These are phyloP conservation scores for Solanum virginianum DNA, from an alignment of 257 asterid genomes.

Conservation along the genomic window DNA sequence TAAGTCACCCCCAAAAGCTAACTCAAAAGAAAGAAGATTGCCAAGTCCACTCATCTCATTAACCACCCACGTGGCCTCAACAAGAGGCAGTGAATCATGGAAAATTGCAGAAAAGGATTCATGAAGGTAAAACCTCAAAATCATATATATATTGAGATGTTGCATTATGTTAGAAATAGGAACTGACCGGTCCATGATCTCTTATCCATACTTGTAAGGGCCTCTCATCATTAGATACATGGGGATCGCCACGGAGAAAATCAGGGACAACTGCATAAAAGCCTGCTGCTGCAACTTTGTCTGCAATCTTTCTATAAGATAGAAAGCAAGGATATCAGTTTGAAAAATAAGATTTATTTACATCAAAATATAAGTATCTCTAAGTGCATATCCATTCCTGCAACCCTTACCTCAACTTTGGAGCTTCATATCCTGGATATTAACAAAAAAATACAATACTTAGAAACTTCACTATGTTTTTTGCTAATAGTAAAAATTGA, in stretches of 20 bases:
- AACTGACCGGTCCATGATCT: conserved; percentile 51
- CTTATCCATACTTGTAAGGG: conserved; percentile 34
- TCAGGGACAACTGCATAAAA: conserved; percentile 54
- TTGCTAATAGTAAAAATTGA: neutral
- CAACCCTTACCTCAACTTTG: conserved; percentile 34
- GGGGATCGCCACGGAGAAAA: conserved; percentile 45
- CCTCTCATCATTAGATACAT: neutral
- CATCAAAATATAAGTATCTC: neutral
- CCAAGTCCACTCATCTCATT: too few relatives aligned
- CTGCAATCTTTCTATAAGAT: conserved; percentile 46
- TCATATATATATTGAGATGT: too few relatives aligned
- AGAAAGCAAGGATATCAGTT: neutral
- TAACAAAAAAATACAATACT: neutral
- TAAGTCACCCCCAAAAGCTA: too few relatives aligned
- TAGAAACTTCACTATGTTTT: neutral
- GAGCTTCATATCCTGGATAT: conserved; percentile 59
- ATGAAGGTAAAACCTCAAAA: neutral
- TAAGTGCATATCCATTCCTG: neutral
- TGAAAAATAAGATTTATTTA: neutral
- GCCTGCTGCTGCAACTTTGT: conserved; percentile 53
- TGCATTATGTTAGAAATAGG: neutral
- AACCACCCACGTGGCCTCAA: too few relatives aligned
- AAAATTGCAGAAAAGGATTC: neutral
- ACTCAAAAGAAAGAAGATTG: too few relatives aligned
- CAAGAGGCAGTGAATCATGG: neutral